Conservation (phyloP, 1,284 basidiomycete genomes). For the Naganishia sp. region DNA sequence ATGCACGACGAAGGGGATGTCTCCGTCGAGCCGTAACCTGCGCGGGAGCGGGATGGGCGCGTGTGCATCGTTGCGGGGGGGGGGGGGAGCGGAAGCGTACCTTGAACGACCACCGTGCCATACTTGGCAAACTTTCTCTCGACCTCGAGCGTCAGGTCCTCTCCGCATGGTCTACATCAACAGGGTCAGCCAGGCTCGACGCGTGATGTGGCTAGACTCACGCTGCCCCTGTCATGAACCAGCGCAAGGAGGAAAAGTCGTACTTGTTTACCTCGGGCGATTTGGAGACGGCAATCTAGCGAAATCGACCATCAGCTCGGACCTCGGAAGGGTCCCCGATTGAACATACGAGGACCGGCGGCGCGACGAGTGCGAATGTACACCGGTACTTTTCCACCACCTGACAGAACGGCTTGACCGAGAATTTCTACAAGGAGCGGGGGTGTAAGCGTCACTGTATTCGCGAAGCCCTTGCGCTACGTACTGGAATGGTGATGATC, state of each 20-base stretch:
- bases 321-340: background rate
- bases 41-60: background rate
- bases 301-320: background rate
- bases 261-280: constrained; percentile 65
- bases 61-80: too few relatives aligned
- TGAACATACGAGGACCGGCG: constrained; percentile 69
- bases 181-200: too few relatives aligned
- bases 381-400: constrained; percentile 70
- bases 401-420: constrained; percentile 60
- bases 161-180: constrained; percentile 19
- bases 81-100: background rate
- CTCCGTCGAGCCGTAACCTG: constrained; percentile 56
- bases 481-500: constrained; percentile 27
- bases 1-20: constrained; percentile 54
- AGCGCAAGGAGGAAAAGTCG: constrained; percentile 64
- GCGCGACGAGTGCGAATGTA: constrained; percentile 69
- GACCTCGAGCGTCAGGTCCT: constrained; percentile 24
- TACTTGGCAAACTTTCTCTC: constrained; percentile 53
- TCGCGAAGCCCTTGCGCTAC: constrained; percentile 55
- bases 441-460: constrained; percentile 64
- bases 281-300: constrained; percentile 43
- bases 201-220: constrained; percentile 51
- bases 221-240: constrained; percentile 76
- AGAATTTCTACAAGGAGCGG: constrained; percentile 65
- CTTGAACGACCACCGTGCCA: constrained; percentile 57